Evolutionary conservation across 2,329 filamentous ascomycete genomes (phyloP).

Genomic region (Pseudocercospora crystallina): DNA sequence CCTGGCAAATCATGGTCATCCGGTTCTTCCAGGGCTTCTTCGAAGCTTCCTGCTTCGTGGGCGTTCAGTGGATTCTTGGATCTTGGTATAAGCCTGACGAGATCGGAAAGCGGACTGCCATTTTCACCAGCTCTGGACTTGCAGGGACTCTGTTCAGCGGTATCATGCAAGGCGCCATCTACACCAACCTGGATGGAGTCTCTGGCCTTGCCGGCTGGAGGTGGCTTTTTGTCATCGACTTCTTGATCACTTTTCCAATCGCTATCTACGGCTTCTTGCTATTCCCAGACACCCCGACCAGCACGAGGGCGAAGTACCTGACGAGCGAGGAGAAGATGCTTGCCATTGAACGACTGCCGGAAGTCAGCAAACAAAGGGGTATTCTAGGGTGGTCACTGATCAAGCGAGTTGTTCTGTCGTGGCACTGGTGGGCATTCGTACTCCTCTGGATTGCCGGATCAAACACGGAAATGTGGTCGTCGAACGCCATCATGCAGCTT

Average conservation of each 20-base stretch:
- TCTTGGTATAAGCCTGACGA: conserved; percentile 29
- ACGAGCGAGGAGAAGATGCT: conserved; percentile 21
- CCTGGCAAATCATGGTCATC: conserved; percentile 60
- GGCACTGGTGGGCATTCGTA: conserved; percentile 32
- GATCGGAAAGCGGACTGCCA: conserved; percentile 60
- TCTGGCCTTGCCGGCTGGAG: conserved; percentile 57
- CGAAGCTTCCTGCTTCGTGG: conserved; percentile 31
- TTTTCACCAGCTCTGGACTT: conserved; percentile 61
- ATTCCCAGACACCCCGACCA: conserved; percentile 54
- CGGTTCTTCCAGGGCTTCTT: conserved; percentile 47
- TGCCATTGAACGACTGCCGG: conserved; percentile 26
- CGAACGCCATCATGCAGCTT: conserved; percentile 30
- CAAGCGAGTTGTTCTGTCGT: conserved; percentile 24
- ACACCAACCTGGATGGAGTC: conserved; percentile 46
- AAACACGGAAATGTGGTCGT: conserved; percentile 31
- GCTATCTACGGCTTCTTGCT: conserved; percentile 56
- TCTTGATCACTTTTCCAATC: conserved; percentile 57
- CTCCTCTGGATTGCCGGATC: conserved; percentile 29
- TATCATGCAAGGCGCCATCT: conserved; percentile 59
- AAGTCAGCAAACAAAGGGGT: conserved; percentile 25
- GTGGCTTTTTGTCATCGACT: conserved; percentile 60
- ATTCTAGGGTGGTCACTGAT: conserved; percentile 26
- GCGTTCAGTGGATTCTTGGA: conserved; percentile 30
- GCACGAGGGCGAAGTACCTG: conserved; percentile 51
- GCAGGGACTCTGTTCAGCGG: conserved; percentile 63